Evolutionary conservation across 306 rosid genomes (phyloP), one percentile per base, ranked within the genome.

Genomic region (Cucurbita pepo): DNA sequence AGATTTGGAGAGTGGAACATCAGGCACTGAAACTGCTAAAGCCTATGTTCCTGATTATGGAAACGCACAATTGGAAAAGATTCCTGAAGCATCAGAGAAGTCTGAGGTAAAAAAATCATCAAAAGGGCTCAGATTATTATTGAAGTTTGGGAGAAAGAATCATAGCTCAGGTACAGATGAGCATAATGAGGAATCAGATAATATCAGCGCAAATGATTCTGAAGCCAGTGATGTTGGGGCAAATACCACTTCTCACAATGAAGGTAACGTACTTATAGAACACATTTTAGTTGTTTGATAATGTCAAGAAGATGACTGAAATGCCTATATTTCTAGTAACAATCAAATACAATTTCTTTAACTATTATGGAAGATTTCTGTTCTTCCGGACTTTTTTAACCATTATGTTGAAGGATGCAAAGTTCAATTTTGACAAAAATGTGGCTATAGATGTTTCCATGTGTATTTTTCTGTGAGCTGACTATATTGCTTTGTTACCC

Each of bases 111-210:
- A 88, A 81, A 94, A 95, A 78, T 83, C 95, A 11, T 71, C 96
- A 10, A 91, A 88, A 82, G 99, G 99, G 66, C 78, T 95, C 64
- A 77, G 79, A 79, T 83, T 89, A 55, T 81, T 91, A 62, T 77
- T 91, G 65, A 95, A 85, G 86, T 91, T 95, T 77, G 99, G 96
- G 36, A 91, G 84, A 81, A 95, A 95, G 88, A 91, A 86, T 85
- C 85, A 90, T 25, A 77, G 89, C 85, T 80, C 91, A 12, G 83
- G 85, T 44, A 69, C 83, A 45, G 80, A 86, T 8, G 97, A 85
- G 40, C 81, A 56, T 67, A 80, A 56, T 74, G 53, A 30, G n/a
- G 96, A 91, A 75, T 78, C 88, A 30, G 92, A 94, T 80, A 86
- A 72, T 76, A 72, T 57, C 77, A 82, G 88, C 80, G 9, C 75